These are phyloP conservation scores for Syncephalastrum monosporum DNA, from an alignment of 371 early-diverging fungal species.

Conservation along the genomic window DNA sequence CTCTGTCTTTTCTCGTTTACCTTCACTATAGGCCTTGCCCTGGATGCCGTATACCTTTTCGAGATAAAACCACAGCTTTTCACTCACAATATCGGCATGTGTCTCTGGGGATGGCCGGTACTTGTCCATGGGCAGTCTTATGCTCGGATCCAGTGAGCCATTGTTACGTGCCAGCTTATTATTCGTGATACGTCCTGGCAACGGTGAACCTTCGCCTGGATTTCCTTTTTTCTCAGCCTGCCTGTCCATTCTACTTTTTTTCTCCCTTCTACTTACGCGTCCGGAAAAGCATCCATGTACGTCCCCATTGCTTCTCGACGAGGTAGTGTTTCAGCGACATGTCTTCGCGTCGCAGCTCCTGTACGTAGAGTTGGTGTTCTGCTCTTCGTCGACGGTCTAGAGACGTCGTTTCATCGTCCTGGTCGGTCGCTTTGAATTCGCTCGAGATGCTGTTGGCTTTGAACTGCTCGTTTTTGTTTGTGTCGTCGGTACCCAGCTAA, in stretches of 20 bases:
- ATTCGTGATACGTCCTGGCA: constrained; percentile 36
- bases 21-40: constrained; percentile 43
- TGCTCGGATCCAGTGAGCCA: constrained; percentile 39
- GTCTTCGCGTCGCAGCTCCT: constrained; percentile 44
- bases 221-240: background rate
- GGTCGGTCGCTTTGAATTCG: too few species aligned
- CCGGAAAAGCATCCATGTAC: constrained; percentile 48
- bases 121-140: constrained; percentile 44
- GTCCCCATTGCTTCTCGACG: constrained; percentile 43
- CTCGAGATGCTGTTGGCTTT: constrained; percentile 10
- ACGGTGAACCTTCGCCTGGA: constrained; percentile 41
- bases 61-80: constrained; percentile 36
- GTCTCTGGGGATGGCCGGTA: constrained; percentile 47
- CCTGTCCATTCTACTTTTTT: background rate
- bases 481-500: constrained; percentile 19
- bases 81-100: constrained; percentile 47
- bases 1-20: constrained; percentile 11
- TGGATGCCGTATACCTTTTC: constrained; percentile 41
- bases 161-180: constrained; percentile 35
- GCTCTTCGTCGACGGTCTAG: constrained; percentile 43
- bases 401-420: constrained; percentile 2
- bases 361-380: constrained; percentile 41
- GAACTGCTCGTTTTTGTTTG: constrained; percentile 14
- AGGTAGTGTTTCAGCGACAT: constrained; percentile 41
- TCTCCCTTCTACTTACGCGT: constrained; percentile 31